These are phyloP conservation scores for Neonectria neomacrospora DNA, from an alignment of 2,329 filamentous ascomycete genomes.

Conservation along the genomic window DNA sequence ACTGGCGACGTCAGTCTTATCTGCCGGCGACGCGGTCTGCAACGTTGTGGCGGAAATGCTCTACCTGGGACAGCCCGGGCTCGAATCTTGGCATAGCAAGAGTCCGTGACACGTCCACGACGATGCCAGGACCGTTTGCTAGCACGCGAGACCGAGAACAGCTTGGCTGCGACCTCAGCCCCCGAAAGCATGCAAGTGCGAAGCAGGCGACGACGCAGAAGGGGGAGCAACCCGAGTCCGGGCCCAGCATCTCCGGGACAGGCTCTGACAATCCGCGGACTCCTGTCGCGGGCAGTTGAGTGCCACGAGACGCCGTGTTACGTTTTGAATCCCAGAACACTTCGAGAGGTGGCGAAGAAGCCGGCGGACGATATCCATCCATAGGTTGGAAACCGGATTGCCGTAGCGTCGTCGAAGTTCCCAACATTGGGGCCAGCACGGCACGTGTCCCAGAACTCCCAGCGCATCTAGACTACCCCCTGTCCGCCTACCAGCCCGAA, in stretches of 20 bases:
- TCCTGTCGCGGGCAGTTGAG: background rate
- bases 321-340: constrained; percentile 7
- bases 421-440: constrained; percentile 15
- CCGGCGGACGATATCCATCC: too few relatives aligned
- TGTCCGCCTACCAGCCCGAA: background rate
- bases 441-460: constrained; percentile 4
- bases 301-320: constrained; percentile 9
- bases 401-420: constrained; percentile 10
- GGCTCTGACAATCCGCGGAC: background rate
- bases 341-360: constrained; percentile 10
- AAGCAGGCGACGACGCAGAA: constrained; percentile 1
- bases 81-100: background rate
- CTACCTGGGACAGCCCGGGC: constrained; percentile 17
- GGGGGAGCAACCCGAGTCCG: background rate
- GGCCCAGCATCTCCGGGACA: background rate
- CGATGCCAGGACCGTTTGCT: background rate
- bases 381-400: constrained; percentile 10
- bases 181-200: constrained; percentile 16
- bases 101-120: constrained; percentile 3
- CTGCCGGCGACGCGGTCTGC: constrained; percentile 12
- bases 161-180: constrained; percentile 5
- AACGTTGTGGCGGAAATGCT: constrained; percentile 14
- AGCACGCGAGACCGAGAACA: constrained; percentile 9
- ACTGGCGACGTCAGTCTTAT: constrained; percentile 16
- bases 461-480: constrained; percentile 5